Evolutionary conservation across 257 asterid species (phyloP).

Genomic region (Schizonepeta tenuifolia): DNA sequence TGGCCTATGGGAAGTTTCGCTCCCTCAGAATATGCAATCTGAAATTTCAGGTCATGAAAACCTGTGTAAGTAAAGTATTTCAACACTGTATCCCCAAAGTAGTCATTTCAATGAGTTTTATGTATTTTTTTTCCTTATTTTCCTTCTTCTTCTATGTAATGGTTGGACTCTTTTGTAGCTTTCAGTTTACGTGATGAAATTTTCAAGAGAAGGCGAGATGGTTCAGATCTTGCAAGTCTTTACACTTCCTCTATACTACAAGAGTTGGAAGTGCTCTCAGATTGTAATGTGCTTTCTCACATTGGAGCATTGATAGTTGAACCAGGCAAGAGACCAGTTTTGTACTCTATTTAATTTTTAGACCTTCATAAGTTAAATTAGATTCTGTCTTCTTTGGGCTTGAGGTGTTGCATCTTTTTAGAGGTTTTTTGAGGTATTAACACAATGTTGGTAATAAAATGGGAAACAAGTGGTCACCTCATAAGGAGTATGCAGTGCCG

Average conservation of each 20-base stretch:
- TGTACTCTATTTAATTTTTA: constrained; percentile 13
- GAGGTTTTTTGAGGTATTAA: constrained; percentile 17
- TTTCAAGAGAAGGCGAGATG: constrained; percentile 68
- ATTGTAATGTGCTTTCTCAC: constrained; percentile 43
- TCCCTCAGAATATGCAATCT: constrained; percentile 65
- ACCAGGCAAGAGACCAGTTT: constrained; percentile 65
- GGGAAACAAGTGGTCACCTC: neutral
- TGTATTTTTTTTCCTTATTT: neutral
- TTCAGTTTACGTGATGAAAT: constrained; percentile 72
- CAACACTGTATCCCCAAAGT: neutral
- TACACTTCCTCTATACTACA: constrained; percentile 58
- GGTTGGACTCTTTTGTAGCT: constrained; percentile 51
- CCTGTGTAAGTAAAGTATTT: constrained; percentile 56
- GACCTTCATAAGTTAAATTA: constrained; percentile 5
- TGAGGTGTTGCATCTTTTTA: constrained; percentile 1
- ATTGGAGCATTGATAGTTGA: constrained; percentile 89
- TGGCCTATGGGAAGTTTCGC: constrained; percentile 75
- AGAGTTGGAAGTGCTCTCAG: constrained; percentile 48
- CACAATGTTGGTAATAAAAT: neutral
- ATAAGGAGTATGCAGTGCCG: constrained; percentile 2
- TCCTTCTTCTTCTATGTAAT: constrained; percentile 28
- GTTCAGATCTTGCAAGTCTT: constrained; percentile 57
- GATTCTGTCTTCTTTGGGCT: constrained; percentile 10
- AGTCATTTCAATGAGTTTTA: constrained; percentile 7
- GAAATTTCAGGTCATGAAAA: constrained; percentile 43